Conservation (phyloP, 495 filamentous ascomycete species). For the Penicillium subrubescens region DNA sequence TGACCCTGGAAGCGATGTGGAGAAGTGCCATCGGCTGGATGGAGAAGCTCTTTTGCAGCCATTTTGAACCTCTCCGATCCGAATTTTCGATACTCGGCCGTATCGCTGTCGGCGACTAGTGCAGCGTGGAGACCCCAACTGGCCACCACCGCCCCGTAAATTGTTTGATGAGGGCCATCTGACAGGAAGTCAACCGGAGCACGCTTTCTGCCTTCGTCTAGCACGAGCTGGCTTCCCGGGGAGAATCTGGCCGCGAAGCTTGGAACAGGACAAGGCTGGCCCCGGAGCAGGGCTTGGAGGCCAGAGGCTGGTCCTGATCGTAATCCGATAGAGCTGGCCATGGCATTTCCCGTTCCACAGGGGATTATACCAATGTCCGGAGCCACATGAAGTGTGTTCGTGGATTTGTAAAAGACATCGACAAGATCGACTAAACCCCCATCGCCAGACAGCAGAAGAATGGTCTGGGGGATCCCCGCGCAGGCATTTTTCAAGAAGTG, state of each 20-base stretch:
- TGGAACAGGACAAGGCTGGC: conserved; percentile 51
- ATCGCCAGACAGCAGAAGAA: conserved; percentile 83
- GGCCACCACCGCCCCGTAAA: conserved; percentile 80
- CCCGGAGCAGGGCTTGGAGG: conserved; percentile 45
- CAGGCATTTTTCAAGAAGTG: conserved; percentile 52
- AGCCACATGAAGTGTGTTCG: conserved; percentile 4
- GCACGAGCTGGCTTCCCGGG: conserved; percentile 52
- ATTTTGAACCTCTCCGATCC: conserved; percentile 79
- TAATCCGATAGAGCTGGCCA: conserved; percentile 67
- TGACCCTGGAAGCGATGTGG: conserved; percentile 70
- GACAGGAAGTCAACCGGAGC: conserved; percentile 15
- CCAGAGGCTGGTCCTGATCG: conserved; percentile 28
- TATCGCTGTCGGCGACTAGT: conserved; percentile 86
- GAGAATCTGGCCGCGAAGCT: conserved; percentile 67
- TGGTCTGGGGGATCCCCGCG: conserved; percentile 51
- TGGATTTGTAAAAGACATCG: conserved; percentile 57
- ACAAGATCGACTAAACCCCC: conserved; percentile 79
- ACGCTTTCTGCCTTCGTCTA: conserved; percentile 40
- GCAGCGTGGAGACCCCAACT: conserved; percentile 88
- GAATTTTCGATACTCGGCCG: conserved; percentile 69
- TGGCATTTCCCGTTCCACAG: conserved; percentile 86
- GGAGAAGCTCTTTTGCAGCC: conserved; percentile 74
- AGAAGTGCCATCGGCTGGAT: conserved; percentile 55
- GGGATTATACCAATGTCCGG: conserved; percentile 70
- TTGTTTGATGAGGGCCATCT: conserved; percentile 29